phyloP scores from a whole-genome alignment of 164 flowering plant genomes.

The Malania oleifera region DNA sequence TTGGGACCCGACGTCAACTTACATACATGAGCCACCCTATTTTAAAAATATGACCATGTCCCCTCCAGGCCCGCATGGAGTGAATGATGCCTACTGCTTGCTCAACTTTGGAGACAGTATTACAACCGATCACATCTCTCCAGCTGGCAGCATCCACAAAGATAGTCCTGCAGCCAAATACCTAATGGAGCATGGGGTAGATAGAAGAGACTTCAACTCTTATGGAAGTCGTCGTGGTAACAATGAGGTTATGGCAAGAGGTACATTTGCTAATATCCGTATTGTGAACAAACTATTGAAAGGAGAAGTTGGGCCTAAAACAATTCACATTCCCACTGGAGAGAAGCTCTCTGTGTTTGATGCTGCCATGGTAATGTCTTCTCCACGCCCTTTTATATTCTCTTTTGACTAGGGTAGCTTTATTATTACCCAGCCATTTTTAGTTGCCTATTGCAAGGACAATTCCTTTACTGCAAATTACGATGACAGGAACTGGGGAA shows the following conservation, averaged over 20 bases:
- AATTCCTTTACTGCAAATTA: no score
- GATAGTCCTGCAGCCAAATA: constrained; percentile 74
- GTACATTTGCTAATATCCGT: constrained; percentile 72
- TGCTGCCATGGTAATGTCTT: constrained; percentile 47
- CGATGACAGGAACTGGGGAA: no score
- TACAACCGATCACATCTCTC: constrained; percentile 81
- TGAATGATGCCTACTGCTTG: constrained; percentile 65
- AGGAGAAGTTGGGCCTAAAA: constrained; percentile 78
- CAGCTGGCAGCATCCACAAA: constrained; percentile 81
- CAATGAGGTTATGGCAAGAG: constrained; percentile 71
- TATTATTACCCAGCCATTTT: no score
- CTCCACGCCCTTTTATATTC: background rate
- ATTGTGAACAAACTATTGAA: constrained; percentile 55
- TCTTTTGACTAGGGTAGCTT: background rate
- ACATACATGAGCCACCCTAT: constrained; percentile 71
- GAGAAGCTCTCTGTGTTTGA: constrained; percentile 64
- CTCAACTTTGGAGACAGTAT: constrained; percentile 75
- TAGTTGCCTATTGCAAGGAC: no score
- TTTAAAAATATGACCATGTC: constrained; percentile 60
- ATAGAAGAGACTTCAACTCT: constrained; percentile 64
- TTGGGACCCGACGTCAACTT: constrained; percentile 69
- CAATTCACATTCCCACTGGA: constrained; percentile 60
- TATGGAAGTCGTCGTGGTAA: constrained; percentile 82
- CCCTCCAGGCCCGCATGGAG: constrained; percentile 68
- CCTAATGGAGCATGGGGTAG: constrained; percentile 64